A percentile compares a stretch with the other conserved stretches of the same genome.
phyloP scores from a whole-genome alignment of 805 yeast genomes.

The Saturnispora galanensis region DNA sequence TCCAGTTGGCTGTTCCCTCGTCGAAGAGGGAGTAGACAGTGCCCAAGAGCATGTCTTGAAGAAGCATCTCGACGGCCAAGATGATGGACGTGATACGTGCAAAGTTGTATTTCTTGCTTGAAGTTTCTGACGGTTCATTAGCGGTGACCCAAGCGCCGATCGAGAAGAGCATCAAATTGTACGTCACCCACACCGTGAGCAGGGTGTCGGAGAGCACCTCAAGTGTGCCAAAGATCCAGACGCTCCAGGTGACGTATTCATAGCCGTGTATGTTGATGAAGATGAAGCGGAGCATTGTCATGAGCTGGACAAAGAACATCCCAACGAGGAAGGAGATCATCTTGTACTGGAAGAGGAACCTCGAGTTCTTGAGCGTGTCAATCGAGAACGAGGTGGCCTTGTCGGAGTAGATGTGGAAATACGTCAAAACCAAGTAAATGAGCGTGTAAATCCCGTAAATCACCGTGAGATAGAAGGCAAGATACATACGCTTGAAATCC shows the following conservation, averaged over 20 bases:
- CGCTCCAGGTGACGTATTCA: conserved; percentile 12
- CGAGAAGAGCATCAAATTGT: conserved; percentile 24
- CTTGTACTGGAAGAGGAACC: conserved; percentile 21
- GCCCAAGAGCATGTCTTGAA: conserved; percentile 24
- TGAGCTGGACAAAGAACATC: conserved; percentile 15
- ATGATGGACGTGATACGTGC: conserved; percentile 16
- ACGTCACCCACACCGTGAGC: conserved; percentile 24
- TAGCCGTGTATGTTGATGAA: conserved; percentile 23
- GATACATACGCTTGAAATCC: conserved; percentile 22
- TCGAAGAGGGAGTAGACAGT: conserved; percentile 23
- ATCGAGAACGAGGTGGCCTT: conserved; percentile 17
- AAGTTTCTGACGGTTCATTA: not conserved
- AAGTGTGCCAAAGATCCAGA: conserved; percentile 16
- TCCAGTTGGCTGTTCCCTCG: conserved; percentile 13
- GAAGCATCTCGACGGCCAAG: conserved; percentile 20
- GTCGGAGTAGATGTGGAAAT: conserved; percentile 10
- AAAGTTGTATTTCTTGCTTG: conserved; percentile 8
- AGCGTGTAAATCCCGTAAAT: conserved; percentile 15
- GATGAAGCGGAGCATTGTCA: conserved; percentile 13
- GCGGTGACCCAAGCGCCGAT: conserved; percentile 18
- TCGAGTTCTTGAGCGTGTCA: conserved; percentile 13
- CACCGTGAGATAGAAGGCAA: conserved; percentile 16
- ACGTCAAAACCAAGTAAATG: conserved; percentile 13
- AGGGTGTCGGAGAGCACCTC: conserved; percentile 18
- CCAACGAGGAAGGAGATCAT: conserved; percentile 16